A percentile compares a stretch with the other conserved stretches of the same genome.
These are phyloP conservation scores for Saturnispora gosingensis DNA, from an alignment of 805 yeast genomes.

Conservation along the genomic window DNA sequence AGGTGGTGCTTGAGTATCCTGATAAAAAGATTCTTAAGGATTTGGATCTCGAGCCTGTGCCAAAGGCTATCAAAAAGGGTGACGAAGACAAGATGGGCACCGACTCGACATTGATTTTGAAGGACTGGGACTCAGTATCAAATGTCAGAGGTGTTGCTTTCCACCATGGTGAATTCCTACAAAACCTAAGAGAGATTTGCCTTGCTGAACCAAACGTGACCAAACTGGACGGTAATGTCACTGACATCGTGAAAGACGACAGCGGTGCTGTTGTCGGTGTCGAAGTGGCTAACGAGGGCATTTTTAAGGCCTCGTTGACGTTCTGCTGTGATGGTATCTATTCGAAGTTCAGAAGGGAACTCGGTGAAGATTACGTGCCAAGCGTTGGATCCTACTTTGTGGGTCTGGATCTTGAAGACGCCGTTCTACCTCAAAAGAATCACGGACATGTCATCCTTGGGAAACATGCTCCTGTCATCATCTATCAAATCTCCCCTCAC, in stretches of 20 bases:
- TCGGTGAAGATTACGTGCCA: constrained; percentile 55
- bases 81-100: constrained; percentile 43
- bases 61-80: constrained; percentile 46
- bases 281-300: constrained; percentile 38
- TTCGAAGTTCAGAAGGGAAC: constrained; percentile 78
- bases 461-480: constrained; percentile 74
- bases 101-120: constrained; percentile 40
- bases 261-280: constrained; percentile 62
- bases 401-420: constrained; percentile 68
- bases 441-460: constrained; percentile 91
- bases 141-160: constrained; percentile 71
- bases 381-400: constrained; percentile 74
- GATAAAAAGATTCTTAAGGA: constrained; percentile 41
- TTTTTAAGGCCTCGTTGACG: constrained; percentile 54
- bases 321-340: constrained; percentile 89
- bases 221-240: constrained; percentile 76
- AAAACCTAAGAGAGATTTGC: constrained; percentile 67
- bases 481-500: constrained; percentile 74
- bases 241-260: constrained; percentile 46
- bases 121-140: constrained; percentile 51
- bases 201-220: constrained; percentile 64
- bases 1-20: constrained; percentile 63
- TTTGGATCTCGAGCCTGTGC: constrained; percentile 36
- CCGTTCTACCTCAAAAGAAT: constrained; percentile 61
- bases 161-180: constrained; percentile 84